phyloP scores from a whole-genome alignment of 208 protist species.

The Leishmania amazonensis region DNA sequence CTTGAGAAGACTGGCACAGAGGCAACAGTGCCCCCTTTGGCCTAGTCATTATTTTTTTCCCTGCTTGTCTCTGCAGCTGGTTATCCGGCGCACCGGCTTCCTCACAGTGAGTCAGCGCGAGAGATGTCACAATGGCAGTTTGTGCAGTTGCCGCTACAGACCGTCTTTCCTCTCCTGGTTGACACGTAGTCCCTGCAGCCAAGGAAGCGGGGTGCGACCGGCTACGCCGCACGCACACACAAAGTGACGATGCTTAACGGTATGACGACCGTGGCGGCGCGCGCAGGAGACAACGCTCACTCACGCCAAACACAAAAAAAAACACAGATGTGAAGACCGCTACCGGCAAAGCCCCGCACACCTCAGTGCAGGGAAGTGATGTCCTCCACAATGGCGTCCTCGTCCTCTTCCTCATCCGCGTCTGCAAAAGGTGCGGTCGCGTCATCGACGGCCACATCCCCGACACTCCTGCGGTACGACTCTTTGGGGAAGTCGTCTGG shows the following conservation, averaged over 20 bases:
- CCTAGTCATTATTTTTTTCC: background rate
- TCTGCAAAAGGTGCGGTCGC: background rate
- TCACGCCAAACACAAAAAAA: background rate
- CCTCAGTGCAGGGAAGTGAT: constrained; percentile 34
- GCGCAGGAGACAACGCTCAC: background rate
- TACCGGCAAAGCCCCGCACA: background rate
- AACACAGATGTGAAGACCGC: background rate
- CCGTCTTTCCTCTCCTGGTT: background rate
- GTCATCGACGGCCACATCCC: background rate
- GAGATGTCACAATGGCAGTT: background rate
- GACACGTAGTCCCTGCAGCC: background rate
- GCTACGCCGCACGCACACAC: background rate
- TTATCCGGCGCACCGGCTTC: background rate
- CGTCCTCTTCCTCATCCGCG: constrained; percentile 14
- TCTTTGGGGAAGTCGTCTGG: constrained; percentile 33
- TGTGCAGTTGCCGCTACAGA: background rate
- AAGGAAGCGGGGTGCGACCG: background rate
- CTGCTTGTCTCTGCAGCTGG: background rate
- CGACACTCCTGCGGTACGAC: background rate
- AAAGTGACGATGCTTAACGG: background rate
- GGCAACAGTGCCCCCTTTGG: background rate
- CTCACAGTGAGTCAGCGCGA: background rate
- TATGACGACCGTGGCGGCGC: background rate
- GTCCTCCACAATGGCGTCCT: constrained; percentile 52
- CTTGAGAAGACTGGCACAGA: background rate